phyloP scores from a whole-genome alignment of 2,329 filamentous ascomycete genomes.

The Talaromyces sp. region DNA sequence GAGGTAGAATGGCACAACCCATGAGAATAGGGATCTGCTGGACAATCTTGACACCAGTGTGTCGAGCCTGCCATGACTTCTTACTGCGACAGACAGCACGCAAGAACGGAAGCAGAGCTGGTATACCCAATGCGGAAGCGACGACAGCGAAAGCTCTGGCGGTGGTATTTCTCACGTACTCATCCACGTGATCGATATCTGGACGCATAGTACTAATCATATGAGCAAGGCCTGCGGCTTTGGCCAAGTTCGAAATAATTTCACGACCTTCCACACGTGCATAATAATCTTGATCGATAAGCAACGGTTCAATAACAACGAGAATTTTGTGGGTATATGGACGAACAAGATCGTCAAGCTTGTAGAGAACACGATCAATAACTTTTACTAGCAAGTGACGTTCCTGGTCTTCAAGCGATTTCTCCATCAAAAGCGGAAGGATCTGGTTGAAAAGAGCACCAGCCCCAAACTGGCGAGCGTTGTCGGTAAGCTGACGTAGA shows the following conservation, averaged over 20 bases:
- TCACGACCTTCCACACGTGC: slow-evolving; percentile 96
- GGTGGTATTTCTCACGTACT: slow-evolving; percentile 97
- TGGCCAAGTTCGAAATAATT: slow-evolving; percentile 96
- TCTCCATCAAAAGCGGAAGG: slow-evolving; percentile 94
- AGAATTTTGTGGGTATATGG: slow-evolving; percentile 98
- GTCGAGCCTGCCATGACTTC: slow-evolving; percentile 97
- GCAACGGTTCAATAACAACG: slow-evolving; percentile 96
- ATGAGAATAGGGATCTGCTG: slow-evolving; percentile 98
- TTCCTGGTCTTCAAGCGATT: slow-evolving; percentile 94
- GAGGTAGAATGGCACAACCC: slow-evolving; percentile 93
- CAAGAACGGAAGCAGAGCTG: slow-evolving; percentile 88
- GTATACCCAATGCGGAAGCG: slow-evolving; percentile 91
- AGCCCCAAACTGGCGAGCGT: slow-evolving; percentile 91
- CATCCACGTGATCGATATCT: slow-evolving; percentile 96
- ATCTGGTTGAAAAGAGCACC: slow-evolving; percentile 96
- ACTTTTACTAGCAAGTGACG: slow-evolving; percentile 98
- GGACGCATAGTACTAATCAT: slow-evolving; percentile 99
- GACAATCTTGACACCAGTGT: slow-evolving; percentile 98
- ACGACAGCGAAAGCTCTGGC: slow-evolving; percentile 96
- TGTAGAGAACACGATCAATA: slow-evolving; percentile 97
- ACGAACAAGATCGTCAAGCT: slow-evolving; percentile 91
- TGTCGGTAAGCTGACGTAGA: slow-evolving; percentile 93
- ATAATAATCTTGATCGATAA: slow-evolving; percentile 99
- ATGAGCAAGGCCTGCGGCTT: slow-evolving; percentile 91
- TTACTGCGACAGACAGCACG: slow-evolving; percentile 95